These are phyloP conservation scores for Erysimum cheiri DNA, from an alignment of 441 rosid species.

Conservation along the genomic window DNA sequence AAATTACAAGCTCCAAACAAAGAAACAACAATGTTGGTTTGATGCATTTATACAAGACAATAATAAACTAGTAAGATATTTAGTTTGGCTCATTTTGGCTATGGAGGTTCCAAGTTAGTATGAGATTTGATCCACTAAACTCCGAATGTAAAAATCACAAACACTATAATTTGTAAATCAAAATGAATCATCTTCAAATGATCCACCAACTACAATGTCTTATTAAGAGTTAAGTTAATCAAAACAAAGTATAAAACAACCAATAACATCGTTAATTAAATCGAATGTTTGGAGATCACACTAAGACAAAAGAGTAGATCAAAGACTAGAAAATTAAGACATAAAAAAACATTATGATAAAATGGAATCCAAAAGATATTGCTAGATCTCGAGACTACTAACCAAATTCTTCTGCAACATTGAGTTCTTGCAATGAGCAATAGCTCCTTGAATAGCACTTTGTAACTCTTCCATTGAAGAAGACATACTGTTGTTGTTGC, in stretches of 20 bases:
- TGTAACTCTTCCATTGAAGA: slow-evolving; percentile 94
- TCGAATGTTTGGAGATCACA: slow-evolving; percentile 25
- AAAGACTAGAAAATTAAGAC: slow-evolving; percentile 14
- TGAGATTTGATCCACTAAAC: slow-evolving; percentile 4
- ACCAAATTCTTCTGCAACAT: slow-evolving; percentile 59
- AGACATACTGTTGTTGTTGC: slow-evolving; percentile 43
- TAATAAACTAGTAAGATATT: background rate
- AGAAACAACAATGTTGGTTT: background rate
- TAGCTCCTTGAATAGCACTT: slow-evolving; percentile 91
- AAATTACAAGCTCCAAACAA: background rate
- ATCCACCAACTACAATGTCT: slow-evolving; percentile 37
- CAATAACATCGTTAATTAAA: slow-evolving; percentile 30
- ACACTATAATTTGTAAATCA: background rate
- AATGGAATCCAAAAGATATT: slow-evolving; percentile 16
- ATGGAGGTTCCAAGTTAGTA: background rate
- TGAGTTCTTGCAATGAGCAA: slow-evolving; percentile 95
- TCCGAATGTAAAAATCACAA: background rate
- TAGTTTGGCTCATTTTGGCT: too few species aligned
- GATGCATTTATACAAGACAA: slow-evolving; percentile 1
- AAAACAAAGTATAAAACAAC: slow-evolving; percentile 15
- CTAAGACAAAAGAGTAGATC: slow-evolving; percentile 31
- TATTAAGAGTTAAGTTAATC: slow-evolving; percentile 35
- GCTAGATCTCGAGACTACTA: slow-evolving; percentile 61
- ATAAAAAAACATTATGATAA: background rate
- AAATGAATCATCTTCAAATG: slow-evolving; percentile 30